Conservation (phyloP, 495 filamentous ascomycete species). For the Rhizodiscina lignyota region DNA sequence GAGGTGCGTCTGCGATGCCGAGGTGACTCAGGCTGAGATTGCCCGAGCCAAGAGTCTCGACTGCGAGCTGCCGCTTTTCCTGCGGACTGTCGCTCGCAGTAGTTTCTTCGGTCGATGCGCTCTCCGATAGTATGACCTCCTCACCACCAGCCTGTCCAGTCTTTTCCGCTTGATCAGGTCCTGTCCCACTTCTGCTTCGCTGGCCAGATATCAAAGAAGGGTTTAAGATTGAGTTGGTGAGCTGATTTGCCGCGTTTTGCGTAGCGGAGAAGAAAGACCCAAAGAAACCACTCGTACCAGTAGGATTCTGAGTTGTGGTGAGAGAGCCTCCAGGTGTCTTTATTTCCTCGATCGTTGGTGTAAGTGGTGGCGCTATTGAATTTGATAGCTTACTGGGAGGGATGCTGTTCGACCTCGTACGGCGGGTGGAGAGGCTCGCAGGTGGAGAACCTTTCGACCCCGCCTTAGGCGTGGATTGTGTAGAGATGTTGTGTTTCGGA, state of each 20-base stretch:
- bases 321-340: slow-evolving; percentile 31
- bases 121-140: slow-evolving; percentile 18
- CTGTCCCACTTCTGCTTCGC: slow-evolving; percentile 19
- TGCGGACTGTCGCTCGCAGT: slow-evolving; percentile 7
- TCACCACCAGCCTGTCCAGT: slow-evolving; percentile 13
- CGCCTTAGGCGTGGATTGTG: slow-evolving; percentile 11
- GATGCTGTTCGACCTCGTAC: slow-evolving; percentile 47
- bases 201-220: slow-evolving; percentile 24
- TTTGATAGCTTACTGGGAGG: slow-evolving; percentile 85
- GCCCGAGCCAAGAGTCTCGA: slow-evolving; percentile 80
- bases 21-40: slow-evolving; percentile 77
- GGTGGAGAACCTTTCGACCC: background rate
- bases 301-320: slow-evolving; percentile 25
- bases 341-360: slow-evolving; percentile 51
- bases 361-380: slow-evolving; percentile 48
- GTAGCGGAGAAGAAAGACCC: slow-evolving; percentile 83
- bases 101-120: slow-evolving; percentile 4
- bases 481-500: slow-evolving; percentile 9
- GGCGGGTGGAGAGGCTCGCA: slow-evolving; percentile 38
- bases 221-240: slow-evolving; percentile 67
- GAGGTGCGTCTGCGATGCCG: slow-evolving; percentile 37
- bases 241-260: slow-evolving; percentile 78
- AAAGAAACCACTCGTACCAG: slow-evolving; percentile 58
- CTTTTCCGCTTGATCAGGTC: slow-evolving; percentile 26
- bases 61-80: slow-evolving; percentile 37